Percentiles rank a stretch among this genome's conserved stretches.
Evolutionary conservation across 306 rosid genomes (phyloP).

Genomic region (Acacia confusa): DNA sequence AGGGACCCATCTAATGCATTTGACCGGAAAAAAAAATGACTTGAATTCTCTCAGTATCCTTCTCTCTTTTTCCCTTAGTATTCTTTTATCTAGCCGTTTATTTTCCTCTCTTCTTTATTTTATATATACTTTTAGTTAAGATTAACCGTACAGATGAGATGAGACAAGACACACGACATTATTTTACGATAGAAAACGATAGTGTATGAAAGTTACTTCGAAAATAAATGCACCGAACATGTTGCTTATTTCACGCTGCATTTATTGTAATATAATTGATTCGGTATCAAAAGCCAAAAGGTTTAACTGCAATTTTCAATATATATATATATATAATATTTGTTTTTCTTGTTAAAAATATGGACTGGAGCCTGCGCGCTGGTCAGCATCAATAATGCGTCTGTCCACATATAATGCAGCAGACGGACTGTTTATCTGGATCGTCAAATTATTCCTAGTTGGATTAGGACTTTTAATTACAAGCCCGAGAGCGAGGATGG

Average conservation of each 20-base stretch:
- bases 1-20: background rate
- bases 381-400: background rate
- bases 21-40: background rate
- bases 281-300: background rate
- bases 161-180: no score
- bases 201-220: background rate
- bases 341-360: background rate
- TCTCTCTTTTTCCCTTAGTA: no score
- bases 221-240: slow-evolving; percentile 14
- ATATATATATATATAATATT: no score
- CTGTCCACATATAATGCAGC: background rate
- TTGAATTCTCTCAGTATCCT: no score
- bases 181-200: slow-evolving; percentile 4
- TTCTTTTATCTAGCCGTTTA: no score
- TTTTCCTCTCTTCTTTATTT: no score
- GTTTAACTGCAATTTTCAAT: background rate
- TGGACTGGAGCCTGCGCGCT: background rate
- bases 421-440: background rate
- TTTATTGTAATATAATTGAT: slow-evolving; percentile 30
- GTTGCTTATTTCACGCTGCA: slow-evolving; percentile 29
- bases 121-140: no score
- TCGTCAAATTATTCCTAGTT: background rate
- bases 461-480: no score
- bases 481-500: background rate
- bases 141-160: no score